A percentile compares a stretch with the other conserved stretches of the same genome.
Evolutionary conservation across 768 basidiomycete genomes (phyloP).

Genomic region (Nevesoporus exiguus): DNA sequence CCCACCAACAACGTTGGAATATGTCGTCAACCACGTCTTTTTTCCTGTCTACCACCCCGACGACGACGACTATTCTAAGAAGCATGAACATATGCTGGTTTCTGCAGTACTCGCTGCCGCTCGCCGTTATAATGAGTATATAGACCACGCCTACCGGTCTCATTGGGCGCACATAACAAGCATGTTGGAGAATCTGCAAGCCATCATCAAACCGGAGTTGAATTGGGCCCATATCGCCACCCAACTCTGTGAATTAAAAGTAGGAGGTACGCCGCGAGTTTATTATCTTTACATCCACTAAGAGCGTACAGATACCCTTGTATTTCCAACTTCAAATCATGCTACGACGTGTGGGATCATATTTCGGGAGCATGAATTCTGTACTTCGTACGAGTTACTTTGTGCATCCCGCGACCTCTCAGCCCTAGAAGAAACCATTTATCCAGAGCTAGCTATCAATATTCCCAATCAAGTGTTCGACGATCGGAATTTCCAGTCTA

Average conservation of each 20-base stretch:
- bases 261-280: too few species aligned
- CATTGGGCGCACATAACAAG: not conserved
- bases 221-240: too few species aligned
- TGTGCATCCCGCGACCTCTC: too few species aligned
- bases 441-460: not conserved
- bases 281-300: not conserved
- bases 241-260: too few species aligned
- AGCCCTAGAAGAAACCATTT: not conserved
- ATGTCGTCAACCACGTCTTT: not conserved
- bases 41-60: not conserved
- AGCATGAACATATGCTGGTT: not conserved
- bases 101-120: not conserved
- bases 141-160: not conserved
- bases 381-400: not conserved
- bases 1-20: not conserved
- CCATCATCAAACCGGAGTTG: too few species aligned
- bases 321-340: not conserved
- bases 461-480: not conserved
- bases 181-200: not conserved
- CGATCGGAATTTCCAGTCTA: not conserved
- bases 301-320: not conserved
- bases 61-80: not conserved
- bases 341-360: not conserved
- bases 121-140: not conserved
- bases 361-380: not conserved